A percentile compares a stretch with the other conserved stretches of the same genome.
These are phyloP conservation scores for Yamadazyma sp. DNA, from an alignment of 1,139 yeast genomes.

Conservation along the genomic window DNA sequence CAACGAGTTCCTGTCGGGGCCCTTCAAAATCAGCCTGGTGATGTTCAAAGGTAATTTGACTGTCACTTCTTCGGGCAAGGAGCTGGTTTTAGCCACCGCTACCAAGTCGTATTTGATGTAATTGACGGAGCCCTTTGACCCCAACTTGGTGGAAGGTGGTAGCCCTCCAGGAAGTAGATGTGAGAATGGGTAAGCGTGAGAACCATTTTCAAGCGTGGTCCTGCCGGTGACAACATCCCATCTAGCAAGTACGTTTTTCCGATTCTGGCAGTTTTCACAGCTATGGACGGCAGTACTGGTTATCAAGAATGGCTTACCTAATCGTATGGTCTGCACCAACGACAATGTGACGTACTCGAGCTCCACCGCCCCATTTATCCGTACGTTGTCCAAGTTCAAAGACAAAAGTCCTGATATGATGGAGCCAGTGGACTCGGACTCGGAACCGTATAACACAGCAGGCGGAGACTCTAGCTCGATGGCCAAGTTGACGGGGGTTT, in stretches of 20 bases:
- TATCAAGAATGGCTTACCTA: conserved; percentile 65
- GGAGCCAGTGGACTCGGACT: conserved; percentile 81
- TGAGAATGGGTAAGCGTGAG: conserved; percentile 92
- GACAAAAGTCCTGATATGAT: conserved; percentile 72
- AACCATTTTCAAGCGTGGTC: conserved; percentile 58
- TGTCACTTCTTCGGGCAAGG: conserved; percentile 28
- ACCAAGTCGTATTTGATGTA: conserved; percentile 71
- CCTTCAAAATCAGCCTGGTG: conserved; percentile 74
- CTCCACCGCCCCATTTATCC: conserved; percentile 24
- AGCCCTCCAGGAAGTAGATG: conserved; percentile 86
- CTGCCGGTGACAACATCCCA: conserved; percentile 80
- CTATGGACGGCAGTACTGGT: conserved; percentile 47
- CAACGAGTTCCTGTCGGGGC: conserved; percentile 82
- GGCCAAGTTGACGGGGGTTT: conserved; percentile 43
- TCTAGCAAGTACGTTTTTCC: conserved; percentile 64
- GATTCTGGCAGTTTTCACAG: conserved; percentile 60
- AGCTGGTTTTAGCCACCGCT: conserved; percentile 48
- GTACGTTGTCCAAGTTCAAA: conserved; percentile 12
- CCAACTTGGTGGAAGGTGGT: conserved; percentile 75
- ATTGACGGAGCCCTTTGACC: conserved; percentile 52
- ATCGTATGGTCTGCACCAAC: conserved; percentile 66
- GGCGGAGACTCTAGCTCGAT: conserved; percentile 90
- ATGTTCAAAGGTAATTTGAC: conserved; percentile 71
- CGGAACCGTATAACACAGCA: conserved; percentile 75
- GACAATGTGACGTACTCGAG: conserved; percentile 61